Evolutionary conservation across 163 green algal species (phyloP), one percentile per base, ranked within the genome.

Genomic region (Chlorella variabilis): DNA sequence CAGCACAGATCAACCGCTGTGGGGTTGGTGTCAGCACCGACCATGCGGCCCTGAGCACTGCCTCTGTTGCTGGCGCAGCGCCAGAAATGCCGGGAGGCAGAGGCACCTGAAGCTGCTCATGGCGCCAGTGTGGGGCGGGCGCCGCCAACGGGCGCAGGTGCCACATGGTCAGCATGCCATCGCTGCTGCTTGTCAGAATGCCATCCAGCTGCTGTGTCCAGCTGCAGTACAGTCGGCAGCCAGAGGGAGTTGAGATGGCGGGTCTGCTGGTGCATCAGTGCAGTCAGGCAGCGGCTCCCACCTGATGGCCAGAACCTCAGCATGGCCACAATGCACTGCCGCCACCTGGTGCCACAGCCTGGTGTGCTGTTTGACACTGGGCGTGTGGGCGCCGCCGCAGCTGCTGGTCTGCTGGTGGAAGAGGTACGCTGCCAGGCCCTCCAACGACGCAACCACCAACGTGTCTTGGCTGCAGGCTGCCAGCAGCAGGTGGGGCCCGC

Each of bases 151-250:
- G 66, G 25, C 36, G 42, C 59, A 78, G 49, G 5, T 78, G 54
- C 79, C 79, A 84, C 91, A 94, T 94, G 8, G 80, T 81, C 2
- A 94, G 82, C 49, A 70, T 71, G 73, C 87, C 87, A 2, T 58
- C 76, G 2, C 71, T 59, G 70, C 90, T 86, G 31, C 71, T 88
- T 8, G 90, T 54, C 49, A 95, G 82, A 29, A 95, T 75, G 5
- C 91, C 91, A 15, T 82, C 71, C 4, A 80, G 78, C 51, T 83
- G 76, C 58, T 93, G 85, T 3, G 91, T 94, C 86, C 89, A 95
- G 54, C 86, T 83, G 62, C 89, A 27, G 0, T 41, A 75, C 39
- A 86, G n/a, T n/a, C 36, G 36, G 33, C 17, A 36, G 49, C 21
- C 31, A 31, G 69, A n/a, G n/a, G n/a, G n/a, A n/a, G n/a, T n/a